A percentile compares a stretch with the other conserved stretches of the same genome.
Conservation (phyloP, 306 rosid genomes). For the Cotoneaster glaucophyllus region DNA sequence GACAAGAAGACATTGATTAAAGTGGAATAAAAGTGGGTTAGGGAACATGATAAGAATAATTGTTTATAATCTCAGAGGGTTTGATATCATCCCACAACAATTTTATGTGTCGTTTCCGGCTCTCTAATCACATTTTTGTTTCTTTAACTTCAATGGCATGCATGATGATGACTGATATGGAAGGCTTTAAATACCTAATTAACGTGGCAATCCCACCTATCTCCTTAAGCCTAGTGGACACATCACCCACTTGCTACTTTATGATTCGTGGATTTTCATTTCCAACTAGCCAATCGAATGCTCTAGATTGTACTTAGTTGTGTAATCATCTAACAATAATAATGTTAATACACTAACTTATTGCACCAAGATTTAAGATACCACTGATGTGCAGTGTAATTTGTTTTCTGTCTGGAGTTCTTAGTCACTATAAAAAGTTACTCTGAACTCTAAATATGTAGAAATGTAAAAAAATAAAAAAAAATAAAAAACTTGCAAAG, state of each 20-base stretch:
- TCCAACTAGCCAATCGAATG: slow-evolving; percentile 17
- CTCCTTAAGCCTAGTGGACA: slow-evolving; percentile 26
- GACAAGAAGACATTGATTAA: slow-evolving; percentile 58
- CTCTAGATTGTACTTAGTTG: background rate
- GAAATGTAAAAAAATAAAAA: too few relatives aligned
- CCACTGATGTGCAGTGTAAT: background rate
- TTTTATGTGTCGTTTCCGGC: slow-evolving; percentile 30
- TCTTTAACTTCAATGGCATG: slow-evolving; percentile 15
- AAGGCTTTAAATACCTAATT: slow-evolving; percentile 2
- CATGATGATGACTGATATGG: slow-evolving; percentile 19
- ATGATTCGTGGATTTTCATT: slow-evolving; percentile 24
- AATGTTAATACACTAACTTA: background rate
- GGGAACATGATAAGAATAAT: slow-evolving; percentile 64
- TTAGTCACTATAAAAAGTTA: background rate
- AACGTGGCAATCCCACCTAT: slow-evolving; percentile 26
- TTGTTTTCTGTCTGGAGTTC: background rate
- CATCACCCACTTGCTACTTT: slow-evolving; percentile 31
- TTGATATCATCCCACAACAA: slow-evolving; percentile 21
- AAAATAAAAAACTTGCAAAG: too few relatives aligned
- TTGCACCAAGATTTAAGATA: background rate
- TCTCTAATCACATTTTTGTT: slow-evolving; percentile 13
- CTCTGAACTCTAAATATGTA: too few relatives aligned
- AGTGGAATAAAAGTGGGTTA: slow-evolving; percentile 50
- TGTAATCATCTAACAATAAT: slow-evolving; percentile 15
- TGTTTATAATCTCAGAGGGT: slow-evolving; percentile 27